A percentile compares a stretch with the other conserved stretches of the same genome.
Evolutionary conservation across 192 early-diverging fungal genomes (phyloP).

Genomic region (Diversispora epigaea): DNA sequence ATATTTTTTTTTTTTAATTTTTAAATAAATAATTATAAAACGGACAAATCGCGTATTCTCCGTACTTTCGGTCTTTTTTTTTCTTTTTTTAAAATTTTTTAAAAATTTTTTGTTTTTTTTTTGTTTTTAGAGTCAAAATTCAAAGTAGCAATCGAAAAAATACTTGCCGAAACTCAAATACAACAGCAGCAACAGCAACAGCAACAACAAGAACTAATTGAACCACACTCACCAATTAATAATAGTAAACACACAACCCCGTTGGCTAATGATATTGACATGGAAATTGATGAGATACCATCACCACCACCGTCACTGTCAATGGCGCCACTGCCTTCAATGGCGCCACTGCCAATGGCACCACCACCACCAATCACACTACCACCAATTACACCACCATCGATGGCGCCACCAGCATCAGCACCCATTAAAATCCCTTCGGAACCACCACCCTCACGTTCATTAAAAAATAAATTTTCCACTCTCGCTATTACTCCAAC

Average conservation of each 20-base stretch:
- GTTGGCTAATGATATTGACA: slow-evolving; percentile 43
- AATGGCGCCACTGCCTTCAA: too few species aligned
- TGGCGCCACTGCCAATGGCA: too few species aligned
- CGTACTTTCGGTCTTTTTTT: too few species aligned
- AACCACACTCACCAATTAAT: slow-evolving; percentile 12
- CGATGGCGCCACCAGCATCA: background rate
- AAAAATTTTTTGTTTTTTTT: slow-evolving; percentile 26
- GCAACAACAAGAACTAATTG: background rate
- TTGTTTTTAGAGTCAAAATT: slow-evolving; percentile 35
- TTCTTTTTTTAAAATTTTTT: too few species aligned
- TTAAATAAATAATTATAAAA: background rate
- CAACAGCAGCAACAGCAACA: slow-evolving; percentile 10
- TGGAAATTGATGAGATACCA: slow-evolving; percentile 48
- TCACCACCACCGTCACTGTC: slow-evolving; percentile 37
- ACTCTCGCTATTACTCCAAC: background rate
- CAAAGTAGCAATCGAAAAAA: slow-evolving; percentile 38
- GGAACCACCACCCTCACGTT: background rate
- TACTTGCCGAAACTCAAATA: slow-evolving; percentile 27
- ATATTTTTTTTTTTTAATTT: too few species aligned
- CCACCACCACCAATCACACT: background rate
- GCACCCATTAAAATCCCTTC: too few species aligned
- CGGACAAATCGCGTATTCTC: slow-evolving; percentile 27
- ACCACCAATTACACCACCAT: background rate
- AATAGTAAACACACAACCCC: slow-evolving; percentile 18
- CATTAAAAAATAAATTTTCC: slow-evolving; percentile 4